Evolutionary conservation across 1,284 basidiomycete genomes (phyloP).

Genomic region (Ceraceosorus bombacis): DNA sequence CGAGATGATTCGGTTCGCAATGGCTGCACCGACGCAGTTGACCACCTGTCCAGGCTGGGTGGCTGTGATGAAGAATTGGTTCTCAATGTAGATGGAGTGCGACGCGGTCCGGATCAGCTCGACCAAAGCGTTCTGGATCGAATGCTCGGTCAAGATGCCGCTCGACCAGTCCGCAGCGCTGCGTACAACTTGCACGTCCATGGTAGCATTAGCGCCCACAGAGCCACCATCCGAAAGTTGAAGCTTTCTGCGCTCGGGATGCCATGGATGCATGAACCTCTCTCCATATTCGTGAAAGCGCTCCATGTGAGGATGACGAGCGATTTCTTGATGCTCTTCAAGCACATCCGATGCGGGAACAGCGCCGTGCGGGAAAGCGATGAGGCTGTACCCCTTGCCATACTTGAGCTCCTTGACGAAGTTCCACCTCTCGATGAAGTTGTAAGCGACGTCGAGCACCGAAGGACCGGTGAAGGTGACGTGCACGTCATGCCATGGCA

Average conservation of each 20-base stretch:
- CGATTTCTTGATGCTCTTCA: slow-evolving; percentile 12
- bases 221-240: slow-evolving; percentile 11
- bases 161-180: slow-evolving; percentile 86
- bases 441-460: slow-evolving; percentile 80
- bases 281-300: slow-evolving; percentile 19
- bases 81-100: slow-evolving; percentile 69
- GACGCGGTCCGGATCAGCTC: slow-evolving; percentile 73
- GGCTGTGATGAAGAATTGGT: slow-evolving; percentile 19
- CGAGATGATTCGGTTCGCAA: slow-evolving; percentile 68
- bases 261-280: slow-evolving; percentile 18
- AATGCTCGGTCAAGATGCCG: slow-evolving; percentile 61
- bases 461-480: slow-evolving; percentile 68
- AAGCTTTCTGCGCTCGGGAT: slow-evolving; percentile 12
- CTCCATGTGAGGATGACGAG: slow-evolving; percentile 59
- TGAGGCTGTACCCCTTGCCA: slow-evolving; percentile 59
- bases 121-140: slow-evolving; percentile 56
- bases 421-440: slow-evolving; percentile 83
- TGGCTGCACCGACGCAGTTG: slow-evolving; percentile 67
- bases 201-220: slow-evolving; percentile 17
- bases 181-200: slow-evolving; percentile 66
- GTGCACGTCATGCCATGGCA: slow-evolving; percentile 54
- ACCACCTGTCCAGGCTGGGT: slow-evolving; percentile 10
- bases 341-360: slow-evolving; percentile 54
- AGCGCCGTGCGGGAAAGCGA: slow-evolving; percentile 71
- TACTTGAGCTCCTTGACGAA: slow-evolving; percentile 46